phyloP scores from a whole-genome alignment of 2,329 filamentous ascomycete genomes.

The Aspergillus hortae region DNA sequence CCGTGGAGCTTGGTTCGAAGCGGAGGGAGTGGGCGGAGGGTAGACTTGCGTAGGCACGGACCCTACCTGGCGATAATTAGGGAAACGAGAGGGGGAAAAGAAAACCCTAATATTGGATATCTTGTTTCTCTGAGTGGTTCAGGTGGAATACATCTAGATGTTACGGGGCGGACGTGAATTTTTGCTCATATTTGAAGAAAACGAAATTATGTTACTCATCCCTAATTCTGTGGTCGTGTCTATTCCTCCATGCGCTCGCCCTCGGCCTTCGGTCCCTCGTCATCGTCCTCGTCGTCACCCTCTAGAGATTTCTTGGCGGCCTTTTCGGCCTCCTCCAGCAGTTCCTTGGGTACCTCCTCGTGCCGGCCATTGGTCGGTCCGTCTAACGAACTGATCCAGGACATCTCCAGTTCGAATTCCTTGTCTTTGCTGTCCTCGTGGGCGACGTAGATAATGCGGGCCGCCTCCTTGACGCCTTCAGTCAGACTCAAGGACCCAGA shows the following conservation, averaged over 20 bases:
- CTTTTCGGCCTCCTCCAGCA: conserved; percentile 87
- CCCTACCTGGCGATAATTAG: neutral
- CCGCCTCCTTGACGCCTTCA: conserved; percentile 93
- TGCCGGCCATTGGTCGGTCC: conserved; percentile 92
- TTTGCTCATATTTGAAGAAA: neutral
- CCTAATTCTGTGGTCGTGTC: neutral
- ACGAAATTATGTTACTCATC: neutral
- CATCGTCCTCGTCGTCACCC: conserved; percentile 77
- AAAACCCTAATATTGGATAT: neutral
- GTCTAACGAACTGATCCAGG: conserved; percentile 82
- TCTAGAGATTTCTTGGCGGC: conserved; percentile 88
- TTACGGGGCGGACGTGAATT: neutral
- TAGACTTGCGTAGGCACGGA: conserved; percentile 42
- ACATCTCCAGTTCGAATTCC: conserved; percentile 99
- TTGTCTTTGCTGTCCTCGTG: conserved; percentile 99
- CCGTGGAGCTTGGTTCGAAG: conserved; percentile 91
- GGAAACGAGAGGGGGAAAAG: too few species aligned
- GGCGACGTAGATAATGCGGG: conserved; percentile 92
- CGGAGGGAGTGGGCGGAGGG: conserved; percentile 78
- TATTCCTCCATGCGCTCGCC: conserved; percentile 88
- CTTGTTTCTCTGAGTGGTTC: too few species aligned
- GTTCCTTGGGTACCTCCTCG: conserved; percentile 84
- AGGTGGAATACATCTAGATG: too few species aligned
- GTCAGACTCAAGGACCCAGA: conserved; percentile 72
- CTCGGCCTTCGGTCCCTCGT: conserved; percentile 60